phyloP scores from a whole-genome alignment of 495 filamentous ascomycete genomes.

The Cercophora newfieldiana region DNA sequence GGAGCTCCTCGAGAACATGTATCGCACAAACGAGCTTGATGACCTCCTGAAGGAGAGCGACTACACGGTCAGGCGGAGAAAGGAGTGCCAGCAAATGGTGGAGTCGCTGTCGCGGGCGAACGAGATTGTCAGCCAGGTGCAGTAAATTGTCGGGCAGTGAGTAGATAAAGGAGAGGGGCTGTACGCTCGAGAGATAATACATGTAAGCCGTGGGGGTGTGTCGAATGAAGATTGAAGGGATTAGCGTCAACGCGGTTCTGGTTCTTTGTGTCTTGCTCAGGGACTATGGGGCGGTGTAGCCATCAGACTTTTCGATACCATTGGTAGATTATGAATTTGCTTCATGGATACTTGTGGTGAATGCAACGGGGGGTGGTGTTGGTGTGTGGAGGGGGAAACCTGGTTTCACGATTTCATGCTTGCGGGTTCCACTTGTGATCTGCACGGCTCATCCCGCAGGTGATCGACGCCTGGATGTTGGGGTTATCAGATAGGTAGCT shows the following conservation, averaged over 20 bases:
- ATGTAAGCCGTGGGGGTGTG: background rate
- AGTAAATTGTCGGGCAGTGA: conserved; percentile 57
- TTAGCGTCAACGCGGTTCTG: background rate
- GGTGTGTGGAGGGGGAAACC: no score
- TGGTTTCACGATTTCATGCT: background rate
- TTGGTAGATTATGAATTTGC: conserved; percentile 25
- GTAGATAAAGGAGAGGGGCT: background rate
- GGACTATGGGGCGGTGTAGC: conserved; percentile 1
- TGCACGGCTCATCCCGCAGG: no score
- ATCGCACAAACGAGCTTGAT: conserved; percentile 83
- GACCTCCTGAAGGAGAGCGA: conserved; percentile 97
- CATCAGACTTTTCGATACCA: conserved; percentile 27
- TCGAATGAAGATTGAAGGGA: background rate
- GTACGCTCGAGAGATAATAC: background rate
- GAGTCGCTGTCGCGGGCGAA: conserved; percentile 83
- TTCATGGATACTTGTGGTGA: background rate
- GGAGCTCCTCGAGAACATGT: conserved; percentile 98
- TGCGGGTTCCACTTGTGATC: no score
- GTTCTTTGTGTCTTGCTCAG: conserved; percentile 1
- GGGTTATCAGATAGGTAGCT: no score
- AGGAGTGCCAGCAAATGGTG: conserved; percentile 99
- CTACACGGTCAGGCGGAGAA: conserved; percentile 89
- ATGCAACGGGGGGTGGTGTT: no score
- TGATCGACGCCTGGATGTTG: no score
- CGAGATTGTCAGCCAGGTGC: conserved; percentile 96